These are phyloP conservation scores for Pterocarpus santalinus DNA, from an alignment of 306 rosid genomes.

Conservation along the genomic window DNA sequence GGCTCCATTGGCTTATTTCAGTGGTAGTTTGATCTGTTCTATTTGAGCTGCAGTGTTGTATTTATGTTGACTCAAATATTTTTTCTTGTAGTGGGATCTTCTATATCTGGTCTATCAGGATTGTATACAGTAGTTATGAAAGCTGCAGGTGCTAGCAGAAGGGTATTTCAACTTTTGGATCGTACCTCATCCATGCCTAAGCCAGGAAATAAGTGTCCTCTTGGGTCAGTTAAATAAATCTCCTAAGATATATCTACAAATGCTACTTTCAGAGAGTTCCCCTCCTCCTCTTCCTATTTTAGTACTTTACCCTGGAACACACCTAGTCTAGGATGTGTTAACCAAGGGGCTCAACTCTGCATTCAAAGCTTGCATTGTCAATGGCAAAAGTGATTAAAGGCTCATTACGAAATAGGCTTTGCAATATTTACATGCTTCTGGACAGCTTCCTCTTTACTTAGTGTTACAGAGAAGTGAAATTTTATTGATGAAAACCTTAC, in stretches of 20 bases:
- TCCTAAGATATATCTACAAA: conserved; percentile 14
- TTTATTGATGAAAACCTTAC: conserved; percentile 25
- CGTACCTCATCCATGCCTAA: conserved; percentile 75
- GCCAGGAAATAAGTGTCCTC: conserved; percentile 76
- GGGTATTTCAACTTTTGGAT: conserved; percentile 86
- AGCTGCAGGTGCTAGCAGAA: conserved; percentile 91
- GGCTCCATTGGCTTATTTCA: conserved; percentile 16
- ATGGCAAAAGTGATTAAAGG: neutral
- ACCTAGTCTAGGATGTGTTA: conserved; percentile 21
- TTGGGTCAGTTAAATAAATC: conserved; percentile 61
- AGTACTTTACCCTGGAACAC: neutral
- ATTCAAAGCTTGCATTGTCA: conserved; percentile 1
- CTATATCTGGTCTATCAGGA: conserved; percentile 82
- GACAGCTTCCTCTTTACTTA: neutral
- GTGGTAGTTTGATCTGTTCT: conserved; percentile 30
- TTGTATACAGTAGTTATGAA: conserved; percentile 78
- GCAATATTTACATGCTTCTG: neutral
- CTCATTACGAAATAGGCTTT: conserved; percentile 1
- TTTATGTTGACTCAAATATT: conserved; percentile 43
- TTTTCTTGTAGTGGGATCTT: conserved; percentile 68
- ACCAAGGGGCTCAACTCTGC: conserved; percentile 31
- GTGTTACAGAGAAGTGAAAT: conserved; percentile 34
- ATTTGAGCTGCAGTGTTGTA: conserved; percentile 32
- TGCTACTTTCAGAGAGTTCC: conserved; percentile 4
- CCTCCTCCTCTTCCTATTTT: neutral